Conservation (phyloP, 2,329 filamentous ascomycete genomes). For the Rutstroemia sp. region DNA sequence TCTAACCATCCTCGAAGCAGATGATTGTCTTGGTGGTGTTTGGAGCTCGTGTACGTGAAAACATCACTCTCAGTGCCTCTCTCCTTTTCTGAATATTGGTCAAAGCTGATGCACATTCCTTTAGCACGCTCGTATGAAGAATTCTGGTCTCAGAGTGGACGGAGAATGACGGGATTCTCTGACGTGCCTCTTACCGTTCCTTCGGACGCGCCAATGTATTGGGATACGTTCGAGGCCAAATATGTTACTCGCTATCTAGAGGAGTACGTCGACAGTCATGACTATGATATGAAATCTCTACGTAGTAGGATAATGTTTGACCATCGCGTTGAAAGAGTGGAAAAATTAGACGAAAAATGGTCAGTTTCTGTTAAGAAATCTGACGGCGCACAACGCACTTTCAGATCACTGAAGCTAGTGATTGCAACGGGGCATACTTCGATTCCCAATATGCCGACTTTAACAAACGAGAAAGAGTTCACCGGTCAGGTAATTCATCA, state of each 20-base stretch:
- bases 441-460: conserved; percentile 21
- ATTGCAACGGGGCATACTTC: conserved; percentile 29
- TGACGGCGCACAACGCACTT: neutral
- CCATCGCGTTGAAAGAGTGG: conserved; percentile 15
- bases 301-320: conserved; percentile 21
- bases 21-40: conserved; percentile 9
- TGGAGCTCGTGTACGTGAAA: neutral
- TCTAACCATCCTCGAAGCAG: conserved; percentile 10
- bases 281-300: conserved; percentile 15
- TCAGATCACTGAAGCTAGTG: conserved; percentile 25
- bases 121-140: conserved; percentile 23
- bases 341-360: conserved; percentile 20
- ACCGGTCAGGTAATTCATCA: conserved; percentile 1
- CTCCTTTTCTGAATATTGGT: neutral
- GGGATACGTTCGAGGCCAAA: conserved; percentile 24
- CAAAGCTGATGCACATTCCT: too few relatives aligned
- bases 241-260: conserved; percentile 27
- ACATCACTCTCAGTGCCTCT: neutral
- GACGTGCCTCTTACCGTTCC: conserved; percentile 25
- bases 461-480: conserved; percentile 1
- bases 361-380: neutral
- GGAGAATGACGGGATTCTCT: conserved; percentile 27
- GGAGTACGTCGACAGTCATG: conserved; percentile 17
- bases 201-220: conserved; percentile 21
- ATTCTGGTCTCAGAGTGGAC: conserved; percentile 29